These are phyloP conservation scores for Heritiera fomes DNA, from an alignment of 345 rosid genomes.

Conservation along the genomic window DNA sequence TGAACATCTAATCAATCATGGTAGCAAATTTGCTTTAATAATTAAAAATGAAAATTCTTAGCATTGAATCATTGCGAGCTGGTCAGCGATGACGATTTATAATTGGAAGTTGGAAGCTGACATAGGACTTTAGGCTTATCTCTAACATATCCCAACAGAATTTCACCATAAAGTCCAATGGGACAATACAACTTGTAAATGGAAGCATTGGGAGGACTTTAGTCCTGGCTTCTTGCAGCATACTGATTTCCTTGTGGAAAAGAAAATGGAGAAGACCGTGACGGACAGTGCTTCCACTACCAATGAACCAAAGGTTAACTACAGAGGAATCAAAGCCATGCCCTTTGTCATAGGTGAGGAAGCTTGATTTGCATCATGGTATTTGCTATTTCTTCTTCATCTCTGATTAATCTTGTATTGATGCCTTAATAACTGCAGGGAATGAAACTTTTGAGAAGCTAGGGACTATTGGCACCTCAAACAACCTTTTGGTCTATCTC, in stretches of 20 bases:
- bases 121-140: too few species aligned
- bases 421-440: conserved; percentile 35
- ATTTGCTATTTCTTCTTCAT: background rate
- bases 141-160: background rate
- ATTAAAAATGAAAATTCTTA: too few species aligned
- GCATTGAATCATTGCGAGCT: background rate
- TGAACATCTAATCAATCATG: too few species aligned
- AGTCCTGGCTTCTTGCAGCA: background rate
- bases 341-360: conserved; percentile 17
- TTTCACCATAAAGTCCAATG: background rate
- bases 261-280: conserved; percentile 12
- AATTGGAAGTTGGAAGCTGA: too few species aligned
- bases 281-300: background rate
- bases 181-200: background rate
- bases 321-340: conserved; percentile 20
- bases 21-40: too few species aligned
- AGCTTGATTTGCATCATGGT: conserved; percentile 33
- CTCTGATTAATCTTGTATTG: background rate
- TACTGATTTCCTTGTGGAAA: background rate
- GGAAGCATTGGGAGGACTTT: background rate
- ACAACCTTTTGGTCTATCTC: conserved; percentile 56
- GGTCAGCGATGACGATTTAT: background rate
- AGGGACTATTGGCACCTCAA: conserved; percentile 58
- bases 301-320: conserved; percentile 5
- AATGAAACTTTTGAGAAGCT: conserved; percentile 72